Conservation (phyloP, 2,329 filamentous ascomycete species). For the Endocalyx cinctus region DNA sequence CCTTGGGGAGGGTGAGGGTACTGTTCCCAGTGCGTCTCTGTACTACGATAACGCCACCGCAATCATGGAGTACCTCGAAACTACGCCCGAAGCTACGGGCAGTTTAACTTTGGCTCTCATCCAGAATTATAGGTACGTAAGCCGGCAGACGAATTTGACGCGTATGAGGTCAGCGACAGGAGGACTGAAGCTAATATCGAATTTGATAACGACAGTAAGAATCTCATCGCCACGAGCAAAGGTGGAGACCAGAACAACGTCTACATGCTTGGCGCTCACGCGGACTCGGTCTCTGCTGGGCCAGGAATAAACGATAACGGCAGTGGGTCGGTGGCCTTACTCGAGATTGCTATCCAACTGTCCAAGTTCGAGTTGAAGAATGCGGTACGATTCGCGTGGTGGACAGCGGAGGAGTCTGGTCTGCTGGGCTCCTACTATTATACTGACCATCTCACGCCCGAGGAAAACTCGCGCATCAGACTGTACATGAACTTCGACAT, state of each 20-base stretch:
- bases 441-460: conserved; percentile 35
- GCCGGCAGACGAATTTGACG: too few relatives aligned
- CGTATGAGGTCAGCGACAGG: too few relatives aligned
- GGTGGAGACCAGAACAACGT: conserved; percentile 44
- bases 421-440: conserved; percentile 46
- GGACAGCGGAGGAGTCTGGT: conserved; percentile 49
- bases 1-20: background rate
- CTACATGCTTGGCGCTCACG: conserved; percentile 43
- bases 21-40: background rate
- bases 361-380: conserved; percentile 41
- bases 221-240: conserved; percentile 46
- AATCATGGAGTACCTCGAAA: background rate
- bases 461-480: conserved; percentile 46
- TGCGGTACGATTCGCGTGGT: conserved; percentile 46
- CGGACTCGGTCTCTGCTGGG: conserved; percentile 43
- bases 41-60: background rate
- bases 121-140: too few relatives aligned
- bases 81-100: too few relatives aligned
- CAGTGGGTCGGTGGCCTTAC: conserved; percentile 44
- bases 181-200: too few relatives aligned
- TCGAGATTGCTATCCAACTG: conserved; percentile 42
- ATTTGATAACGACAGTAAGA: conserved; percentile 26
- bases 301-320: conserved; percentile 62
- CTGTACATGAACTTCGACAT: conserved; percentile 56
- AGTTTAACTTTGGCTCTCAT: too few relatives aligned